phyloP scores from a whole-genome alignment of 2,329 filamentous ascomycete species.

The Monosporascus sp. region DNA sequence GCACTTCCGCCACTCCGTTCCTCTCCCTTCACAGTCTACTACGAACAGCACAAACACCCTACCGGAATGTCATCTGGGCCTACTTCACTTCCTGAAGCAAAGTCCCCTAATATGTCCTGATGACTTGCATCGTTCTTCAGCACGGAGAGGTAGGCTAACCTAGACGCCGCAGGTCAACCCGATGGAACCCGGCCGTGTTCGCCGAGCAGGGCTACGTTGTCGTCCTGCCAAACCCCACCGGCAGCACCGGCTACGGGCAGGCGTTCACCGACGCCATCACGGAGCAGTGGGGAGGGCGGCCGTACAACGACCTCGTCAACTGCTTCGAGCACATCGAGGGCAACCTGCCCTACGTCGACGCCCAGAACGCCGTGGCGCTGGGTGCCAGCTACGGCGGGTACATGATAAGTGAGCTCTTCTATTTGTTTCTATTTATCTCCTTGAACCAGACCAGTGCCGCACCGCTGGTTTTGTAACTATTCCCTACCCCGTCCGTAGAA shows the following conservation, averaged over 20 bases:
- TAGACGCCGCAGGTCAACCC: slow-evolving; percentile 35
- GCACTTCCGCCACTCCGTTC: no score
- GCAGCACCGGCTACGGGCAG: slow-evolving; percentile 78
- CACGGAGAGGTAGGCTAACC: background rate
- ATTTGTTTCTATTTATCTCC: slow-evolving; percentile 11
- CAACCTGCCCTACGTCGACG: slow-evolving; percentile 65
- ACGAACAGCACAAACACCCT: no score
- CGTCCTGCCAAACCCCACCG: slow-evolving; percentile 77
- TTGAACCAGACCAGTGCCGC: slow-evolving; percentile 10
- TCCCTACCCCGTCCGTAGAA: no score
- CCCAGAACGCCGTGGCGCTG: slow-evolving; percentile 62
- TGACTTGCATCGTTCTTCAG: no score
- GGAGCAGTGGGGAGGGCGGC: slow-evolving; percentile 77
- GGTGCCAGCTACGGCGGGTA: slow-evolving; percentile 73
- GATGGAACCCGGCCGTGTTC: slow-evolving; percentile 84
- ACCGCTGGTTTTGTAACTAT: no score
- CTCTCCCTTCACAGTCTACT: background rate
- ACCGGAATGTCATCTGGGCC: no score
- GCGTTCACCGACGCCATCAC: slow-evolving; percentile 71
- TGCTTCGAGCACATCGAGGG: slow-evolving; percentile 70
- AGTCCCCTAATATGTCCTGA: no score
- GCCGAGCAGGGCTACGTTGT: slow-evolving; percentile 85
- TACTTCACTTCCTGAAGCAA: no score
- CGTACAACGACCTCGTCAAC: slow-evolving; percentile 77
- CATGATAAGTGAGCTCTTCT: slow-evolving; percentile 59